Conservation (phyloP, 2,329 filamentous ascomycete species). For the Calonectria pseudoreteaudii region DNA sequence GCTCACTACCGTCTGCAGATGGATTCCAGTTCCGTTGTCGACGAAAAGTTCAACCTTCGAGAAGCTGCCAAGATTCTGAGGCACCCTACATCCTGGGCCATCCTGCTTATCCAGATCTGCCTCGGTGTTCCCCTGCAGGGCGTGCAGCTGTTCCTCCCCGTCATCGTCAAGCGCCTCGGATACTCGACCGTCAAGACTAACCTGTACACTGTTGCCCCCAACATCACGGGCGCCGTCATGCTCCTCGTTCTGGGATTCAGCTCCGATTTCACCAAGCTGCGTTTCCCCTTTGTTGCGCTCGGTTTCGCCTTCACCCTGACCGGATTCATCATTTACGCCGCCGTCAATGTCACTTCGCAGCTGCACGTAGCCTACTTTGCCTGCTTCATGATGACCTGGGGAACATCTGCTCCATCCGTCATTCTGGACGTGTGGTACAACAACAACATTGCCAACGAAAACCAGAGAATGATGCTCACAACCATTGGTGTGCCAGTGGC, state of each 20-base stretch:
- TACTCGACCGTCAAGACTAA: conserved; percentile 72
- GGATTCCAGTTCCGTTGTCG: conserved; percentile 75
- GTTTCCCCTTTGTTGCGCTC: conserved; percentile 80
- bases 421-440: conserved; percentile 77
- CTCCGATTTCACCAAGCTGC: conserved; percentile 73
- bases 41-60: conserved; percentile 62
- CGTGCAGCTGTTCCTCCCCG: conserved; percentile 65
- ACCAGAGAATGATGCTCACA: conserved; percentile 76
- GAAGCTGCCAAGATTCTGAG: conserved; percentile 65
- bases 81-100: conserved; percentile 60
- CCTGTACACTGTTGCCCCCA: conserved; percentile 84
- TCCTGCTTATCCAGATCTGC: conserved; percentile 67
- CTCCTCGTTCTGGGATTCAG: conserved; percentile 78
- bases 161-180: conserved; percentile 64
- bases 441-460: conserved; percentile 85
- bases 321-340: conserved; percentile 83
- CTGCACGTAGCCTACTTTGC: conserved; percentile 79
- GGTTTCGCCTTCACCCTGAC: conserved; percentile 81
- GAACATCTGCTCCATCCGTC: conserved; percentile 79
- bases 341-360: conserved; percentile 71
- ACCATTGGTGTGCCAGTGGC: conserved; percentile 79
- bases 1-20: conserved; percentile 81
- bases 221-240: conserved; percentile 79
- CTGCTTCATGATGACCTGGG: conserved; percentile 87
- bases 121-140: conserved; percentile 70